Conservation (phyloP, 345 rosid genomes). For the Syzygium oleosum region DNA sequence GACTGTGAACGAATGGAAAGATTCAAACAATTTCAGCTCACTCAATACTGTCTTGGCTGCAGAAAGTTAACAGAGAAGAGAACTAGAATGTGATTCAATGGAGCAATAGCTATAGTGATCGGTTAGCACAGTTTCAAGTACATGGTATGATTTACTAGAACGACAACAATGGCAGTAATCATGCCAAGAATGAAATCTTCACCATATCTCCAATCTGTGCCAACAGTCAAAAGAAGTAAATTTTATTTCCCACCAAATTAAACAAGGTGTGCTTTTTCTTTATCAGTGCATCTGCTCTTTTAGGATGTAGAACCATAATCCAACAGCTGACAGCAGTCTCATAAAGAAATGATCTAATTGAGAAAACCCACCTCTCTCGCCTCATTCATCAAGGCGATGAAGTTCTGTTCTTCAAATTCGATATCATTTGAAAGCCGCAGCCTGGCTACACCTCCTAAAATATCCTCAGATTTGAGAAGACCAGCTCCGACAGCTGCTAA, state of each 20-base stretch:
- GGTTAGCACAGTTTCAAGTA: neutral
- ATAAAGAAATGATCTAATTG: neutral
- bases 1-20: neutral
- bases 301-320: neutral
- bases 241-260: neutral
- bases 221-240: neutral
- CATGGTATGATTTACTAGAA: neutral
- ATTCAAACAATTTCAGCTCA: neutral
- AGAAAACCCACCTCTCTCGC: conserved; percentile 65
- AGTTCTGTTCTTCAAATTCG: conserved; percentile 89
- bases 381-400: conserved; percentile 67
- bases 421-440: conserved; percentile 77
- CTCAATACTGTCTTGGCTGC: neutral
- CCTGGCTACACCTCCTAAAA: conserved; percentile 71
- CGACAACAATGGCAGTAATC: neutral
- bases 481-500: conserved; percentile 95
- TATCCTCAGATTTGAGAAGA: conserved; percentile 87
- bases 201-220: neutral
- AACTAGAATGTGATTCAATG: neutral
- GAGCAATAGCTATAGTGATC: neutral
- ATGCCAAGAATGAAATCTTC: neutral
- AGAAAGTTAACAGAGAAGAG: neutral
- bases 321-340: neutral
- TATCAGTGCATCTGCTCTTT: neutral
- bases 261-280: too few relatives aligned